Evolutionary conservation across 345 rosid genomes (phyloP).

Genomic region (Anastatica hierochuntica): DNA sequence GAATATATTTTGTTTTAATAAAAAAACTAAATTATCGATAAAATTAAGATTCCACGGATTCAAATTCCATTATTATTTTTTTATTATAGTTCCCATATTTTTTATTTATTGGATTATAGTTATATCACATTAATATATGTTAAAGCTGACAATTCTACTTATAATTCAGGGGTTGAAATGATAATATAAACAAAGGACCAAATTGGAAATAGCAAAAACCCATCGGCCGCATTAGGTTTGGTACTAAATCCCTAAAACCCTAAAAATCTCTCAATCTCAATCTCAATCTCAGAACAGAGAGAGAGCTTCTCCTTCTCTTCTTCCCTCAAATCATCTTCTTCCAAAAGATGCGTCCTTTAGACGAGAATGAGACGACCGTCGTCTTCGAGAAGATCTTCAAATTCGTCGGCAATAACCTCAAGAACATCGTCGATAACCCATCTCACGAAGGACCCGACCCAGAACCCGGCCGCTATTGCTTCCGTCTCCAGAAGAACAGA

Average conservation of each 20-base stretch:
- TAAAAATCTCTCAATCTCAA: no score
- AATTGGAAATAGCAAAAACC: background rate
- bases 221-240: background rate
- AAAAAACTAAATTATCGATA: no score
- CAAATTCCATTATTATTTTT: no score
- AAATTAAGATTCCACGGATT: no score
- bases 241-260: background rate
- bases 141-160: background rate
- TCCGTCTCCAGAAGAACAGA: constrained; percentile 76
- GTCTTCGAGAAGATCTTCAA: constrained; percentile 79
- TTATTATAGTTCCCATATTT: no score
- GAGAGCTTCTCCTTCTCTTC: background rate
- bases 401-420: constrained; percentile 82
- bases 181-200: background rate
- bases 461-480: constrained; percentile 69
- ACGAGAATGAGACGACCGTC: constrained; percentile 72
- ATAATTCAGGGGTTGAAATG: background rate
- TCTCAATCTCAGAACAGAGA: no score
- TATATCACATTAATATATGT: no score
- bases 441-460: constrained; percentile 80
- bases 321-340: no score
- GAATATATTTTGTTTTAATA: no score
- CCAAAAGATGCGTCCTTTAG: constrained; percentile 61
- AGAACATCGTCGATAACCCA: constrained; percentile 79
- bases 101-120: no score